These are phyloP conservation scores for Fusarium falciforme DNA, from an alignment of 2,329 filamentous ascomycete species.

Conservation along the genomic window DNA sequence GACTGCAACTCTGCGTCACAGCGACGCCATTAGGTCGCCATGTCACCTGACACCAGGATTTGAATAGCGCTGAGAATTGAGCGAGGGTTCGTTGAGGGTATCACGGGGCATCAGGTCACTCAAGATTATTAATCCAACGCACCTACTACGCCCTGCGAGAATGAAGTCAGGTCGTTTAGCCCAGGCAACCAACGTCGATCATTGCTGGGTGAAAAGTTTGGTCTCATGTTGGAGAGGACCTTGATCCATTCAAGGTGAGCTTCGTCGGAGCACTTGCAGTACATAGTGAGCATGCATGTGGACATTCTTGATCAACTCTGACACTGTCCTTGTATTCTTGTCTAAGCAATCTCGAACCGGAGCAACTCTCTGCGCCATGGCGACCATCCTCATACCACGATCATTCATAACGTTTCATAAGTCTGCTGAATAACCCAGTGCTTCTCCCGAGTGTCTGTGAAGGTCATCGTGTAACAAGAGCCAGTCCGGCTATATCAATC, in stretches of 20 bases:
- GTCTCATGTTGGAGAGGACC: neutral
- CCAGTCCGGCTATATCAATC: neutral
- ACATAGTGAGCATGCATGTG: neutral
- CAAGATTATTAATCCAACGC: neutral
- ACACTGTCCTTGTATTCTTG: neutral
- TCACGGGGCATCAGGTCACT: neutral
- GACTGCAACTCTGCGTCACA: conserved; percentile 1
- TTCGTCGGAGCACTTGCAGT: neutral
- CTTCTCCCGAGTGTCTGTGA: neutral
- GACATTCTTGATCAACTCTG: neutral
- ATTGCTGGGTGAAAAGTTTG: neutral
- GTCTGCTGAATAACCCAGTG: neutral
- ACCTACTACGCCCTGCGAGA: neutral
- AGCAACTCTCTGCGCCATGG: neutral
- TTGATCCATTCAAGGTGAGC: neutral
- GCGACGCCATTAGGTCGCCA: conserved; percentile 7
- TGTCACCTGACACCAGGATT: neutral
- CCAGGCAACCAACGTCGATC: neutral
- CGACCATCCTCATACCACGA: neutral
- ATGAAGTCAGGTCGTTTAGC: neutral
- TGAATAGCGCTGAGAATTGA: neutral
- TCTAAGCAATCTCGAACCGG: conserved; percentile 1
- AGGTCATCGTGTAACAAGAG: neutral
- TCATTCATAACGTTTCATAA: neutral
- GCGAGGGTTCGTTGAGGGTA: neutral